Base-by-base conservation (phyloP, 2,329 filamentous ascomycete species). In the Colletotrichum tropicicola region DNA sequence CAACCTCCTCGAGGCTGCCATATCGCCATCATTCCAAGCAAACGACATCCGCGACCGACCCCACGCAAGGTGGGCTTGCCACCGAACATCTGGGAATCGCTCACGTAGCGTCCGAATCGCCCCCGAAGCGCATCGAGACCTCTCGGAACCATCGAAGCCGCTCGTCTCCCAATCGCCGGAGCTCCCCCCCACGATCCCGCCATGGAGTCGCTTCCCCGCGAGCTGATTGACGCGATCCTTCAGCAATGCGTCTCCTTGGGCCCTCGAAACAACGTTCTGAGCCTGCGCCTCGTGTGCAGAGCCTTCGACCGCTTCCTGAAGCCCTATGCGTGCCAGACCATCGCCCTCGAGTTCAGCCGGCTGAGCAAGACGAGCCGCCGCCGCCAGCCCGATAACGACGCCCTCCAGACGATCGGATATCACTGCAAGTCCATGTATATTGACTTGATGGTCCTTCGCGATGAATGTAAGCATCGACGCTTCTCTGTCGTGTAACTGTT, bases 401-500 rank as follows among this genome's bases (percentile, higher is more conserved):
- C 78, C 6, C 71, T 86, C n/a, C 76, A 79, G 67, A 80, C 78
- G 3, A 77, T 84, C 52, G 83, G 81, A 3, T 76, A 78, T 28
- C 74, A 82, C n/a, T 84, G 82, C 75, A 80, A 80, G 68, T 80
- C 82, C 28, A 69, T 87, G 5, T 84, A 82, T 62, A 75, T 86
- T 49, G 84, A 87, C 69, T 73, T 86, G 71, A 85, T 84, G 81
- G 78, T 85, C 15, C 72, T 86, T 37, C 79, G 84, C 68, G 84
- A 86, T 69, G 82, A 85, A 56, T 70, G 84, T 85, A 74, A 68
- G 54, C 6, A 28, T 9, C 17, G 5, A 43, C 4, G 8, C 39
- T 19, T 12, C 39, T 21, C 30, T 35, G 9, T 35, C 15, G 9
- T 35, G 8, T 9, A 2, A 43, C 6, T 19, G 17, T 21, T 54